Percentiles rank a stretch among this genome's conserved stretches.
phyloP scores from a whole-genome alignment of 805 yeast species.

The Tetrapisispora fleetii region DNA sequence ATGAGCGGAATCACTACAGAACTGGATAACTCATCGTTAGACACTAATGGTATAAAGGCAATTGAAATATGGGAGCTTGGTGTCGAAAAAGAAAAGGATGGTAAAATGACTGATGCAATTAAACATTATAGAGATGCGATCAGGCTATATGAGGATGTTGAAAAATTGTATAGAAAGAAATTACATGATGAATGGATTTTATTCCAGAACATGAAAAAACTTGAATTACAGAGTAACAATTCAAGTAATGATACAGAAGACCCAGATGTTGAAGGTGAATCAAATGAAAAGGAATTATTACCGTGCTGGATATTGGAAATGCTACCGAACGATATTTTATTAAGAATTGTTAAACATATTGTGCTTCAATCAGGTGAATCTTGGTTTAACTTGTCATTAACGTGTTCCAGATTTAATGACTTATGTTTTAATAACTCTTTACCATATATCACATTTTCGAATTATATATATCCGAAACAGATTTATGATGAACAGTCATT shows the following conservation, averaged over 20 bases:
- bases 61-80: slow-evolving; percentile 60
- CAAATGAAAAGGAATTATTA: slow-evolving; percentile 18
- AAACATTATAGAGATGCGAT: slow-evolving; percentile 62
- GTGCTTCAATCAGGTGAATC: slow-evolving; percentile 44
- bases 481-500: slow-evolving; percentile 38
- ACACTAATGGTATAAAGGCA: slow-evolving; percentile 32
- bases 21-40: background rate
- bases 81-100: slow-evolving; percentile 58
- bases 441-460: slow-evolving; percentile 43
- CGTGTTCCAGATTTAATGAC: slow-evolving; percentile 48
- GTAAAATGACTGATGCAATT: slow-evolving; percentile 76
- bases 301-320: slow-evolving; percentile 36
- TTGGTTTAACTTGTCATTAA: slow-evolving; percentile 52
- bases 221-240: slow-evolving; percentile 1
- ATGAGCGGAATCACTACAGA: background rate
- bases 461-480: slow-evolving; percentile 45
- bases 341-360: slow-evolving; percentile 39
- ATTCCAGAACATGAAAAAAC: slow-evolving; percentile 14
- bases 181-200: slow-evolving; percentile 36
- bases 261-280: slow-evolving; percentile 7
- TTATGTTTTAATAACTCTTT: slow-evolving; percentile 44
- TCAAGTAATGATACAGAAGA: slow-evolving; percentile 5
- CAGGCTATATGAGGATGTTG: slow-evolving; percentile 47
- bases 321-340: slow-evolving; percentile 51
- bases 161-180: slow-evolving; percentile 52